phyloP scores from a whole-genome alignment of 129 eudicot genomes.

The Ambrosia artemisiifolia region DNA sequence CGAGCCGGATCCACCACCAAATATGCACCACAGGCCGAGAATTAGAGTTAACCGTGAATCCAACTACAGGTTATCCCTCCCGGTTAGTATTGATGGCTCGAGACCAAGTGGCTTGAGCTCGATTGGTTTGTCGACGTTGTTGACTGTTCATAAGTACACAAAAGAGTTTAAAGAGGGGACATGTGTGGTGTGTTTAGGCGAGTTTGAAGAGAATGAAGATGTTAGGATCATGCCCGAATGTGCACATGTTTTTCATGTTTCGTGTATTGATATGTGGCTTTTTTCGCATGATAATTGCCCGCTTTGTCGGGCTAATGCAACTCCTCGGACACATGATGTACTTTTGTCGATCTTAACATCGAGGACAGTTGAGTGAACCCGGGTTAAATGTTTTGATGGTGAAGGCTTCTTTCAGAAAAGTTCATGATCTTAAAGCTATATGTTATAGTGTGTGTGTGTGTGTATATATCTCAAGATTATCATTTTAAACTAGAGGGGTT shows the following conservation, averaged over 20 bases:
- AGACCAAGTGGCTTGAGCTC: slow-evolving; percentile 21
- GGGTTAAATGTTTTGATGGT: background rate
- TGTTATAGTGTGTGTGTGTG: slow-evolving; percentile 12
- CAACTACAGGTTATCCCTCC: slow-evolving; percentile 10
- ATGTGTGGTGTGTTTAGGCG: slow-evolving; percentile 52
- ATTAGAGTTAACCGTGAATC: slow-evolving; percentile 7
- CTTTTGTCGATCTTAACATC: slow-evolving; percentile 22
- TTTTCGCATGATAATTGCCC: slow-evolving; percentile 51
- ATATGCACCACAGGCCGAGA: background rate
- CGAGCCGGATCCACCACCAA: slow-evolving; percentile 17
- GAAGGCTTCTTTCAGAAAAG: slow-evolving; percentile 2
- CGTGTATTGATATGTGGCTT: slow-evolving; percentile 66
- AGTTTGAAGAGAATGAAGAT: slow-evolving; percentile 52
- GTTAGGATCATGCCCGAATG: slow-evolving; percentile 55
- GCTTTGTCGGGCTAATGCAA: slow-evolving; percentile 50
- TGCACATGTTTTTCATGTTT: slow-evolving; percentile 49
- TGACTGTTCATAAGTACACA: slow-evolving; percentile 33
- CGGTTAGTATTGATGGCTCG: background rate
- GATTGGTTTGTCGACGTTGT: slow-evolving; percentile 19
- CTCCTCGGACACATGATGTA: slow-evolving; percentile 27
- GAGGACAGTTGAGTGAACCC: background rate
- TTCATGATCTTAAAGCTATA: background rate
- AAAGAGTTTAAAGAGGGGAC: slow-evolving; percentile 40
- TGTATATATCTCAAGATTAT: background rate
- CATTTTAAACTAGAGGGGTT: no score